Conservation (phyloP, 1,139 yeast genomes). For the Yamadazyma sp. region DNA sequence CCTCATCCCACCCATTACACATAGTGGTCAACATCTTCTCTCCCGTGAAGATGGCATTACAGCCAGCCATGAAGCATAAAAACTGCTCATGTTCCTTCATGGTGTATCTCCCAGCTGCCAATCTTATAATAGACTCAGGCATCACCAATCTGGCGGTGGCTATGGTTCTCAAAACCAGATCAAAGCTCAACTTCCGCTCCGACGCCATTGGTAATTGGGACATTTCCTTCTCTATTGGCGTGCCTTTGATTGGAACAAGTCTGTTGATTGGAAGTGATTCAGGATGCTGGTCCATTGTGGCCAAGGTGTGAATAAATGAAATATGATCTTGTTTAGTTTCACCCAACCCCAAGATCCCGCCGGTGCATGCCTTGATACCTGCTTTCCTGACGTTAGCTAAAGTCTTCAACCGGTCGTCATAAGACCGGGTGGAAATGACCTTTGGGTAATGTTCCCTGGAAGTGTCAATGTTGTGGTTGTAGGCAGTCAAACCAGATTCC, state of each 20-base stretch:
- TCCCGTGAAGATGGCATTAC: slow-evolving; percentile 80
- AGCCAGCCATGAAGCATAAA: slow-evolving; percentile 74
- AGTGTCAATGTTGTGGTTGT: slow-evolving; percentile 79
- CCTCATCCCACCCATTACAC: slow-evolving; percentile 88
- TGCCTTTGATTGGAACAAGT: slow-evolving; percentile 76
- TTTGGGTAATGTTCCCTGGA: slow-evolving; percentile 75
- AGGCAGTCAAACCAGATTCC: slow-evolving; percentile 76
- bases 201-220: slow-evolving; percentile 18
- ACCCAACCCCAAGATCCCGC: slow-evolving; percentile 79
- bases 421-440: slow-evolving; percentile 66
- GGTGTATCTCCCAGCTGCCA: slow-evolving; percentile 81
- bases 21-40: slow-evolving; percentile 79
- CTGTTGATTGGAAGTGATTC: slow-evolving; percentile 81
- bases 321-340: slow-evolving; percentile 72
- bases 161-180: slow-evolving; percentile 63
- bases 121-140: slow-evolving; percentile 69
- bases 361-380: slow-evolving; percentile 74
- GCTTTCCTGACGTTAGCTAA: slow-evolving; percentile 63
- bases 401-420: slow-evolving; percentile 69
- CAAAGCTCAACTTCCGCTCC: slow-evolving; percentile 49
- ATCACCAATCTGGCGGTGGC: slow-evolving; percentile 75
- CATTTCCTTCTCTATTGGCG: slow-evolving; percentile 65
- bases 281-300: slow-evolving; percentile 70
- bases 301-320: slow-evolving; percentile 63
- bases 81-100: slow-evolving; percentile 79